Evolutionary conservation across 2,329 filamentous ascomycete genomes (phyloP), one percentile per base, ranked within the genome.

Genomic region (Stromatinia cepivora): DNA sequence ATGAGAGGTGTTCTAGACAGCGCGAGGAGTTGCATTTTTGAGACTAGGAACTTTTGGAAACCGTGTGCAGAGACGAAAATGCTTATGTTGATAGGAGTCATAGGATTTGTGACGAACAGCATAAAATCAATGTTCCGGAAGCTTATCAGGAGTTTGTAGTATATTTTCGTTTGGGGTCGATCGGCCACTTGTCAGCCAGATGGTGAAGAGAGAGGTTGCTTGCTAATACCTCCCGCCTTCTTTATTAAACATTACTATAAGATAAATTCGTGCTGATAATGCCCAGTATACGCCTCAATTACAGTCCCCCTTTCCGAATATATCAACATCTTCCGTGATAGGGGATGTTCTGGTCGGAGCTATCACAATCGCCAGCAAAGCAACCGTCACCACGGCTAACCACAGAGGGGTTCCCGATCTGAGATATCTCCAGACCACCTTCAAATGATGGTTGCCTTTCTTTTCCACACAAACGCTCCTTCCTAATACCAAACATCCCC

Each of bases 401-500:
- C 46, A 64, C 10, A 64, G 1, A 28, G 61, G 34, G 39, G 39
- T 28, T 52, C 46, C 46, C n/a, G 61, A 52, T 42, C 9, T 52
- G 11, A 64, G 31, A 36, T 52, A 52, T 39, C n/a, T 28, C 46
- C 61, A 64, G 31, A 53, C n/a, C 39, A 22, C 15, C 15, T 39
- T 64, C 4, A 42, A 10, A 52, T 42, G 36, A 48, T 36, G 46
- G 13, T 54, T 39, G 17, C 28, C 48, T 22, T 45, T 57, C 28
- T 54, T 63, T 1, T 68, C 58, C 9, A 45, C 25, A 15, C 66
- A 68, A 15, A 68, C 13, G 8, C 28, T 28, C 17, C 58, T 77
- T 3, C 75, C 75, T 45, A 75, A 75, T 1, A 78, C 73, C n/a
- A 78, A 56, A 67, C 76, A 77, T 11, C 76, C 76, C 66, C 76